A percentile compares a stretch with the other conserved stretches of the same genome.
Evolutionary conservation across 23 red algal species (phyloP).

Genomic region (Agarophyton chilense): DNA sequence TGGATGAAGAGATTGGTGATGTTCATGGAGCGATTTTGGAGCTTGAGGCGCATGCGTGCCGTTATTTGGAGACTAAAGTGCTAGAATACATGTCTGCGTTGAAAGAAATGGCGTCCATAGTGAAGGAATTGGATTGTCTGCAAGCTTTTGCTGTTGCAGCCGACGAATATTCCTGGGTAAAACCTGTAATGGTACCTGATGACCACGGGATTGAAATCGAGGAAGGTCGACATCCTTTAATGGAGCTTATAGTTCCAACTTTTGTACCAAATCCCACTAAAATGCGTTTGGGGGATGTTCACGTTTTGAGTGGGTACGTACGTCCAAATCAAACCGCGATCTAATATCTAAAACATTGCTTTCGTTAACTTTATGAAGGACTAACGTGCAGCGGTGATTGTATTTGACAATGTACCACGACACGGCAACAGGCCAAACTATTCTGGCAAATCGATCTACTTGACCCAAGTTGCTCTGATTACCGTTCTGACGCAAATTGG

Average conservation of each 20-base stretch:
- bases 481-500: constrained; percentile 58
- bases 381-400: not conserved
- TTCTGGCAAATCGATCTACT: constrained; percentile 57
- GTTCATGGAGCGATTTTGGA: constrained; percentile 53
- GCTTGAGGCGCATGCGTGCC: constrained; percentile 49
- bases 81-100: not conserved
- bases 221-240: constrained; percentile 52
- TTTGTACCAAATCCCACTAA: constrained; percentile 56
- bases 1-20: constrained; percentile 71
- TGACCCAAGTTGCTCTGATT: constrained; percentile 56
- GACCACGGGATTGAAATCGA: constrained; percentile 35
- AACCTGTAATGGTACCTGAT: constrained; percentile 7
- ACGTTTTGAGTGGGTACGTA: constrained; percentile 65
- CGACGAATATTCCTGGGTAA: constrained; percentile 48
- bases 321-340: not conserved
- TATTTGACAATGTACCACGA: too few species aligned
- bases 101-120: not conserved
- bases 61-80: constrained; percentile 57
- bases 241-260: constrained; percentile 38
- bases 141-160: constrained; percentile 44
- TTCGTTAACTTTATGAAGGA: not conserved
- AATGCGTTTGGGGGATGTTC: constrained; percentile 52
- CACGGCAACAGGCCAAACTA: constrained; percentile 42
- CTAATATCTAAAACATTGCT: too few species aligned
- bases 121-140: constrained; percentile 64